Evolutionary conservation across 1,284 basidiomycete genomes (phyloP).

Genomic region (Rugosomyces carneus): DNA sequence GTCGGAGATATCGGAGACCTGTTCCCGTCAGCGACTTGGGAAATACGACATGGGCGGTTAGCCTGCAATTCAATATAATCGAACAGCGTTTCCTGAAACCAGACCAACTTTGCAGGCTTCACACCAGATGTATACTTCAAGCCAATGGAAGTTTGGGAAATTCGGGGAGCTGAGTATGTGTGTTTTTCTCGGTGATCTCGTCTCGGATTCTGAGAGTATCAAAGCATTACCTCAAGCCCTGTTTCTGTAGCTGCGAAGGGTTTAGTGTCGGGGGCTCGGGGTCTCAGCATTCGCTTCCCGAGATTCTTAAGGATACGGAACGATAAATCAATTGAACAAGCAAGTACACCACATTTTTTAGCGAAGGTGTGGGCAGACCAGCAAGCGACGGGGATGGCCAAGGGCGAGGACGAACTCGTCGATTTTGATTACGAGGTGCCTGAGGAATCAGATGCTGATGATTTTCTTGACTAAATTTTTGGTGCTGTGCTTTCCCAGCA

Average conservation of each 20-base stretch:
- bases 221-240: conserved; percentile 82
- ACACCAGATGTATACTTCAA: conserved; percentile 81
- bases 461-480: too few relatives aligned
- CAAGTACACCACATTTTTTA: conserved; percentile 71
- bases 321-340: conserved; percentile 77
- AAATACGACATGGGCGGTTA: conserved; percentile 68
- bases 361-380: conserved; percentile 66
- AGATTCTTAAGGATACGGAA: conserved; percentile 77
- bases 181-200: conserved; percentile 1
- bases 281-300: conserved; percentile 84
- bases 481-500: too few relatives aligned
- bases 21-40: conserved; percentile 54
- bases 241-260: conserved; percentile 80
- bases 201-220: background rate
- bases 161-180: conserved; percentile 81
- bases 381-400: conserved; percentile 35
- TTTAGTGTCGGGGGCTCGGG: conserved; percentile 60
- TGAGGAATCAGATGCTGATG: background rate
- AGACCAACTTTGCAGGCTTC: conserved; percentile 42
- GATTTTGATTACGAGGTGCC: conserved; percentile 34
- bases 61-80: conserved; percentile 12
- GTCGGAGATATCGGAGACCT: conserved; percentile 57
- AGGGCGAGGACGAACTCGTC: conserved; percentile 48
- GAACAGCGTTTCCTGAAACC: background rate
- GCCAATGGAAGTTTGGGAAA: conserved; percentile 88